Conservation (phyloP, 2,329 filamentous ascomycete species). For the Alternaria burnsii region DNA sequence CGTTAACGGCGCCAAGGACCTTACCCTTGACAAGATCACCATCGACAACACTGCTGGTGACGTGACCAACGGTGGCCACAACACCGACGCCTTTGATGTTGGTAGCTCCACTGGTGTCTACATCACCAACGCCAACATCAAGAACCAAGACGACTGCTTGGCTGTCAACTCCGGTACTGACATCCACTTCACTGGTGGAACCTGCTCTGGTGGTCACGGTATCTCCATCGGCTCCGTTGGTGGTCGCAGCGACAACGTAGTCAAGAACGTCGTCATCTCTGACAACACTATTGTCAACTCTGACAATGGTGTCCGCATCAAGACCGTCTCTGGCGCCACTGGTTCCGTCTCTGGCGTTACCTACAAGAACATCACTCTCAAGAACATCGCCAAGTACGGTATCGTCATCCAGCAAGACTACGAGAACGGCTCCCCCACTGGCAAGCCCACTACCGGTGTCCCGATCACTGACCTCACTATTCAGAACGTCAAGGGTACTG, state of each 20-base stretch:
- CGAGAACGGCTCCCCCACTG: conserved; percentile 56
- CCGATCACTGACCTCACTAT: conserved; percentile 57
- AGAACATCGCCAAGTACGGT: conserved; percentile 58
- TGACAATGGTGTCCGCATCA: conserved; percentile 66
- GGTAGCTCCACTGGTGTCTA: conserved; percentile 58
- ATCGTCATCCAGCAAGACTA: conserved; percentile 64
- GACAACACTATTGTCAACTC: conserved; percentile 61
- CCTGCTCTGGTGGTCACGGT: conserved; percentile 64
- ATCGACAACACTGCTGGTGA: conserved; percentile 68
- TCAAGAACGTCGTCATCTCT: conserved; percentile 62
- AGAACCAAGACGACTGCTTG: conserved; percentile 69
- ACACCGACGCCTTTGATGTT: conserved; percentile 68
- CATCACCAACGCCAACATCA: conserved; percentile 61
- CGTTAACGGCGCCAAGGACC: conserved; percentile 54
- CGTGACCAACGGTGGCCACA: conserved; percentile 50
- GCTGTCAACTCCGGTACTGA: conserved; percentile 65
- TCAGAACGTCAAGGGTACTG: conserved; percentile 53
- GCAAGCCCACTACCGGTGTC: conserved; percentile 58
- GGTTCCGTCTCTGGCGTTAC: conserved; percentile 60
- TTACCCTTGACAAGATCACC: conserved; percentile 60
- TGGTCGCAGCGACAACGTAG: conserved; percentile 63
- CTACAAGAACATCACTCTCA: conserved; percentile 58
- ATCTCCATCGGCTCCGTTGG: conserved; percentile 69
- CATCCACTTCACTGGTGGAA: conserved; percentile 50
- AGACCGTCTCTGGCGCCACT: conserved; percentile 62